phyloP scores from a whole-genome alignment of 2,329 filamentous ascomycete species.

The Leptographium wingfieldii region DNA sequence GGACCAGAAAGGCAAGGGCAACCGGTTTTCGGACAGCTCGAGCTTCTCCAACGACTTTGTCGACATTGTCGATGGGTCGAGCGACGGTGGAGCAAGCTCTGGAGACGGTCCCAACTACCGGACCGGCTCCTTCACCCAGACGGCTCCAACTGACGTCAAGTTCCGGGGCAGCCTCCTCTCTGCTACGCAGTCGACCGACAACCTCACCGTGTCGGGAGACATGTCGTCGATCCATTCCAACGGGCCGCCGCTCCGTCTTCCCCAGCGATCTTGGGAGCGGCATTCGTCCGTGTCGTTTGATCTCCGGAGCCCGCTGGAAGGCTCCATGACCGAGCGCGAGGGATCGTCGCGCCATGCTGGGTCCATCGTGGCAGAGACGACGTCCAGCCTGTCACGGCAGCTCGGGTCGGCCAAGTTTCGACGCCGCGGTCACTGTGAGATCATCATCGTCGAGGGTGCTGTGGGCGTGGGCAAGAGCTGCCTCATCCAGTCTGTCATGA shows the following conservation, averaged over 20 bases:
- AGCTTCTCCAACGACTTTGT: conserved; percentile 36
- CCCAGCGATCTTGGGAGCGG: conserved; percentile 36
- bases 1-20: conserved; percentile 26
- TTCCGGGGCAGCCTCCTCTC: conserved; percentile 27
- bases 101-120: conserved; percentile 35
- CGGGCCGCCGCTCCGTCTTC: conserved; percentile 20
- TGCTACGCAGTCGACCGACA: conserved; percentile 26
- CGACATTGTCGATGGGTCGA: conserved; percentile 41
- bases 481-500: conserved; percentile 49
- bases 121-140: conserved; percentile 36
- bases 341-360: conserved; percentile 25
- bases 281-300: conserved; percentile 39
- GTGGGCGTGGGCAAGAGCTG: conserved; percentile 54
- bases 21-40: conserved; percentile 40
- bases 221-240: conserved; percentile 33
- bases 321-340: conserved; percentile 28
- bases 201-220: conserved; percentile 35
- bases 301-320: conserved; percentile 32
- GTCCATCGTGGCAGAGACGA: conserved; percentile 27
- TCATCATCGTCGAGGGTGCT: conserved; percentile 47
- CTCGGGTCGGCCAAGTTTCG: conserved; percentile 45
- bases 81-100: conserved; percentile 44
- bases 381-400: conserved; percentile 39
- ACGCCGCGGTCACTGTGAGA: conserved; percentile 49
- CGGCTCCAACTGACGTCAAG: conserved; percentile 28